Conservation (phyloP, 352 stramenopile genomes). For the Phytophthora sansomeana region DNA sequence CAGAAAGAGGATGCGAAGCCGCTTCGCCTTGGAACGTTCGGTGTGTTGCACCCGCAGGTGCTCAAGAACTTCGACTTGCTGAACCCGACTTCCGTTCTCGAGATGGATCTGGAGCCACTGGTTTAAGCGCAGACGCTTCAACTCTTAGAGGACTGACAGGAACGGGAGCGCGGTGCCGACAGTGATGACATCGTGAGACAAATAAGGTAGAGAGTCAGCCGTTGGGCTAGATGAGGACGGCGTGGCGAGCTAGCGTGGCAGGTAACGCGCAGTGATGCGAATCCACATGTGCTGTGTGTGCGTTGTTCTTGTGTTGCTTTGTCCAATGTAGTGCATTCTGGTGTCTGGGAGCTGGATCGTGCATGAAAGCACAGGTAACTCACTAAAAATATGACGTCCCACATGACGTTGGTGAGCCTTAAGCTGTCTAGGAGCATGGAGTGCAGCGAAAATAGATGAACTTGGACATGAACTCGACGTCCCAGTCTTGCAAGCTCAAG, state of each 20-base stretch:
- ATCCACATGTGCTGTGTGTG: slow-evolving; percentile 36
- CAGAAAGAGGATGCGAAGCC: slow-evolving; percentile 70
- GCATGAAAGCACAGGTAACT: not conserved
- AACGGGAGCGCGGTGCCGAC: slow-evolving; percentile 9
- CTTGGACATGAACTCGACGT: not conserved
- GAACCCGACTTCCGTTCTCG: slow-evolving; percentile 96
- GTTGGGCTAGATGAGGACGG: slow-evolving; percentile 10
- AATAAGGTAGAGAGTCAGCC: slow-evolving; percentile 31
- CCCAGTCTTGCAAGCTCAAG: not conserved
- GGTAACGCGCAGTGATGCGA: slow-evolving; percentile 36
- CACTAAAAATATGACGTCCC: slow-evolving; percentile 22
- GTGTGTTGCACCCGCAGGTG: slow-evolving; percentile 98
- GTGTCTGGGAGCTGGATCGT: not conserved
- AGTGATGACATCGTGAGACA: slow-evolving; percentile 12
- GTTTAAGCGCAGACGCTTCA: slow-evolving; percentile 74
- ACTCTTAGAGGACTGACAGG: slow-evolving; percentile 23
- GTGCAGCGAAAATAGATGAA: slow-evolving; percentile 29
- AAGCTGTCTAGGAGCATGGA: not conserved
- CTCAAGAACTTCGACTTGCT: slow-evolving; percentile 98
- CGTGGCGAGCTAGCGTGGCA: slow-evolving; percentile 19
- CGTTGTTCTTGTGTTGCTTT: slow-evolving; percentile 15
- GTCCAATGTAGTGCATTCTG: slow-evolving; percentile 2
- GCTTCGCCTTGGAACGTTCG: slow-evolving; percentile 95
- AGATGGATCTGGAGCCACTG: slow-evolving; percentile 98
- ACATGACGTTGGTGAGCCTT: not conserved